Conservation (phyloP, 192 early-diverging fungal species). For the Umbelopsis sp. region DNA sequence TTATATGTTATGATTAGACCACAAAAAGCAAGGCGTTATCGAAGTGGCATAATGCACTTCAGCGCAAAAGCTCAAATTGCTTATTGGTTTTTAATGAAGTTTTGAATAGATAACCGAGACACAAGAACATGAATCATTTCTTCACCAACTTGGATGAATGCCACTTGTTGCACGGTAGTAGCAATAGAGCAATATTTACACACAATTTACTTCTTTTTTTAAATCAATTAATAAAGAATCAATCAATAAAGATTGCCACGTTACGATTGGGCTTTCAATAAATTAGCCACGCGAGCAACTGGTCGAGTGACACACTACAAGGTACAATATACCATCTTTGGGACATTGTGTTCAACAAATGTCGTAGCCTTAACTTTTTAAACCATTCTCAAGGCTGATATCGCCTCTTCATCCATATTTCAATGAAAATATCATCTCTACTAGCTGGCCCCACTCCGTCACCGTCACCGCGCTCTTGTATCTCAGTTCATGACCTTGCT, state of each 20-base stretch:
- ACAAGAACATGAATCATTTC: too few relatives aligned
- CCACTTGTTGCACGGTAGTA: too few relatives aligned
- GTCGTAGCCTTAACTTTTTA: background rate
- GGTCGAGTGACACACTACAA: background rate
- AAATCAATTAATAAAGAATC: background rate
- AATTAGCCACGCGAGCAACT: background rate
- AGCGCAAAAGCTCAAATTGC: too few relatives aligned
- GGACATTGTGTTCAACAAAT: background rate
- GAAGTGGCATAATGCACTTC: too few relatives aligned
- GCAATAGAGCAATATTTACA: too few relatives aligned
- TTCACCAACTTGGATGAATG: too few relatives aligned
- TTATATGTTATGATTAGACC: too few relatives aligned
- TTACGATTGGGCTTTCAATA: background rate
- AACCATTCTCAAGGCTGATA: background rate
- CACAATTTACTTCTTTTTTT: slow-evolving; percentile 8
- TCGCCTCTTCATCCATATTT: background rate
- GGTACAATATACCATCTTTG: background rate
- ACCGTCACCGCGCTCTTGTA: background rate
- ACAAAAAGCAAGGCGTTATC: too few relatives aligned
- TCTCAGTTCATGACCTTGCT: slow-evolving; percentile 17
- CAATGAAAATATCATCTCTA: background rate
- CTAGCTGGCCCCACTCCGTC: background rate
- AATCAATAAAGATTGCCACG: background rate
- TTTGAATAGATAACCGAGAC: too few relatives aligned
- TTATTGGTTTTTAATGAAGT: too few relatives aligned